These are phyloP conservation scores for Didymella exigua DNA, from an alignment of 2,329 filamentous ascomycete genomes.

Conservation along the genomic window DNA sequence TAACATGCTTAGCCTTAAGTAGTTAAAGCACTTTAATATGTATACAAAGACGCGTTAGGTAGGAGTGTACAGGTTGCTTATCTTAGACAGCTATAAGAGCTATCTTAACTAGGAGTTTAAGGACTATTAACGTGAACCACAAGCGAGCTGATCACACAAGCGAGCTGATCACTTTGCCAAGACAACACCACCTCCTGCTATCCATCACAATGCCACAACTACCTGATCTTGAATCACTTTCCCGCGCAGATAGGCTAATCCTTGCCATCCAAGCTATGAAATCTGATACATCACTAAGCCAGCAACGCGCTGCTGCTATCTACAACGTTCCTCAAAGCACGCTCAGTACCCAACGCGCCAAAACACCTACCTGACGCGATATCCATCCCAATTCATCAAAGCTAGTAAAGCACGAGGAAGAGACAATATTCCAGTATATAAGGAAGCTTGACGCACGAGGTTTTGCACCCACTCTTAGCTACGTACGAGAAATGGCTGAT, in stretches of 20 bases:
- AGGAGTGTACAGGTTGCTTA: too few relatives aligned
- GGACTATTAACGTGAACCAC: background rate
- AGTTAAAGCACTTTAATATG: too few relatives aligned
- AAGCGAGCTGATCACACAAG: background rate
- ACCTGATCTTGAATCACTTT: conserved; percentile 12
- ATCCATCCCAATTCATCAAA: background rate
- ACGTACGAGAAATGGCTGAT: conserved; percentile 16
- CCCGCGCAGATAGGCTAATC: conserved; percentile 13
- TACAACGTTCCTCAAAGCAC: too few relatives aligned
- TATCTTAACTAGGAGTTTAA: too few relatives aligned
- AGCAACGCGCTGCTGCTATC: too few relatives aligned
- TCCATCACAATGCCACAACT: conserved; percentile 15
- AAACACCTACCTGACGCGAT: background rate
- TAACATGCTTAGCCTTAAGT: too few relatives aligned
- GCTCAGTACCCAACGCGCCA: background rate
- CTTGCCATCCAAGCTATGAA: too few relatives aligned
- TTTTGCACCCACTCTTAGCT: background rate
- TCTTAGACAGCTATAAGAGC: too few relatives aligned
- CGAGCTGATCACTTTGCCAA: conserved; percentile 4
- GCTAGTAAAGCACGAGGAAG: background rate
- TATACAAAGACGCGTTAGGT: too few relatives aligned
- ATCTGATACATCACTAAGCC: too few relatives aligned
- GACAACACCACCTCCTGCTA: conserved; percentile 5
- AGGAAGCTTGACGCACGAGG: too few relatives aligned
- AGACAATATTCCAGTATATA: background rate